phyloP scores from a whole-genome alignment of 2,329 filamentous ascomycete species.

The Sordariomycetes sp. region DNA sequence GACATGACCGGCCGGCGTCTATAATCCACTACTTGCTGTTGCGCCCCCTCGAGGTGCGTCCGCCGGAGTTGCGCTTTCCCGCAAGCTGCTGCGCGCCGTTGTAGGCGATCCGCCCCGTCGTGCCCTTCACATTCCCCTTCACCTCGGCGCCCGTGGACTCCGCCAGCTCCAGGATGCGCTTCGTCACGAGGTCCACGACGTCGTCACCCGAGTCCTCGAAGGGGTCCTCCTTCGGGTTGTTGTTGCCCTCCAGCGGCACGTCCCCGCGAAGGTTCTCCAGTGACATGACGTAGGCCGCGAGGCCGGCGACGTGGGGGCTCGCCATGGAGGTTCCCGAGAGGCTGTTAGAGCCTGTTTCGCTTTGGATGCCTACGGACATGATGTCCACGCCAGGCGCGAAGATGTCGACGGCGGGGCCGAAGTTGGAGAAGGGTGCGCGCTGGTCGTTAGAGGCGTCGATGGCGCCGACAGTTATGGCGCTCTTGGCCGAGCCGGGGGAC shows the following conservation, averaged over 20 bases:
- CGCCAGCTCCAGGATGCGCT: conserved; percentile 43
- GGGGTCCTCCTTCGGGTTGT: conserved; percentile 1
- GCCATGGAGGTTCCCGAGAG: conserved; percentile 54
- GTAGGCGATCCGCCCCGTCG: conserved; percentile 45
- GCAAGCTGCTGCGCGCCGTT: conserved; percentile 27
- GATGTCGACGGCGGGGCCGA: conserved; percentile 39
- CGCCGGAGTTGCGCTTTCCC: background rate
- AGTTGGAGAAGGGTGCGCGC: conserved; percentile 48
- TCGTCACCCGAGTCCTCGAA: background rate
- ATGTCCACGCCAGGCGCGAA: conserved; percentile 46
- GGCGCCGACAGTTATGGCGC: conserved; percentile 49
- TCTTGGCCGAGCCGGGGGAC: conserved; percentile 43
- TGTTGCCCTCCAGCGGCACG: conserved; percentile 6
- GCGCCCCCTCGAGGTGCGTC: background rate
- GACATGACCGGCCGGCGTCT: too few species aligned
- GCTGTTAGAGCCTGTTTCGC: conserved; percentile 28
- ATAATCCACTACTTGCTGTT: background rate
- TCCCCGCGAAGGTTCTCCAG: conserved; percentile 34
- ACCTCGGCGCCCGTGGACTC: conserved; percentile 32
- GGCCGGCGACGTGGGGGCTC: conserved; percentile 55
- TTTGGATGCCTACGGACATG: conserved; percentile 39
- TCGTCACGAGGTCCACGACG: conserved; percentile 27
- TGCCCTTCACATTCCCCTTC: conserved; percentile 26
- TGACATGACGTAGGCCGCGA: conserved; percentile 57
- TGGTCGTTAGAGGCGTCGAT: conserved; percentile 38